Conservation (phyloP, 306 rosid genomes). For the Begonia fuchsioides region DNA sequence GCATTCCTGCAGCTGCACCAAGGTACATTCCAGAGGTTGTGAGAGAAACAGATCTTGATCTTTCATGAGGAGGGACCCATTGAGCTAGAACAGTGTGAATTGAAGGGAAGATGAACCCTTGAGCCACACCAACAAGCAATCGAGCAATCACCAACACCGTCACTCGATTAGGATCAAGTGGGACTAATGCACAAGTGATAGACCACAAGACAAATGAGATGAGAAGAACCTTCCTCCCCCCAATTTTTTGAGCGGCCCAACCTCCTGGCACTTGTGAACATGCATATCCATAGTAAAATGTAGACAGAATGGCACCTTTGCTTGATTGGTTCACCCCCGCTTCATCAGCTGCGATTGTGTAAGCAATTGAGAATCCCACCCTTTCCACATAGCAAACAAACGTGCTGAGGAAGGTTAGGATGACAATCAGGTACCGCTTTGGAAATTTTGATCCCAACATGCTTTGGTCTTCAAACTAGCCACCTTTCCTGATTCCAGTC, state of each 20-base stretch:
- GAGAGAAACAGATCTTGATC: constrained; percentile 90
- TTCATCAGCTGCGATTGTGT: constrained; percentile 83
- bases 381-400: constrained; percentile 87
- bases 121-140: constrained; percentile 84
- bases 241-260: constrained; percentile 80
- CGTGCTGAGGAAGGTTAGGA: constrained; percentile 81
- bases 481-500: no score
- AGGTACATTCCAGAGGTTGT: constrained; percentile 93
- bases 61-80: constrained; percentile 97
- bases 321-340: constrained; percentile 56
- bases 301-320: constrained; percentile 78
- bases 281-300: constrained; percentile 90
- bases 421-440: constrained; percentile 64
- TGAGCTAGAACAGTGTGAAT: constrained; percentile 92
- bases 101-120: constrained; percentile 91
- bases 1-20: constrained; percentile 89
- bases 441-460: constrained; percentile 34
- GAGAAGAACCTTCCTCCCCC: constrained; percentile 74
- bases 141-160: constrained; percentile 52
- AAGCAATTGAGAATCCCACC: constrained; percentile 88
- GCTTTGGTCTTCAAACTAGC: constrained; percentile 2
- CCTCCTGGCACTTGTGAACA: constrained; percentile 98
- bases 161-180: constrained; percentile 58
- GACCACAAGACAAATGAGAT: constrained; percentile 85
- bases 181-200: constrained; percentile 61